Percentiles rank a stretch among this genome's conserved stretches.
phyloP scores from a whole-genome alignment of 2,329 filamentous ascomycete species.

The Madurella fahalii region DNA sequence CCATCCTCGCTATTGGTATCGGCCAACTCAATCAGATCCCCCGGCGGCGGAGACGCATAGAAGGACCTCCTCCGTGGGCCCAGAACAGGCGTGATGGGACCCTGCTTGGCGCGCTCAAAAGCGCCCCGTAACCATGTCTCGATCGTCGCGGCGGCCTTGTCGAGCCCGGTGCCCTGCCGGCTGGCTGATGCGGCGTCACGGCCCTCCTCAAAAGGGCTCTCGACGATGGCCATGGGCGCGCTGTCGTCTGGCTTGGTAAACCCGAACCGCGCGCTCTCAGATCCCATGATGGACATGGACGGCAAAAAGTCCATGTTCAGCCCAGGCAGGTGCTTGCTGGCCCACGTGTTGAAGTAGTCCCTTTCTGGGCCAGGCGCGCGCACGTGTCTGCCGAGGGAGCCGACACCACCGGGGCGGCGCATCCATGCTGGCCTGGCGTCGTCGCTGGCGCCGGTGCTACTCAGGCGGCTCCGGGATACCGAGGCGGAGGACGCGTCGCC shows the following conservation, averaged over 20 bases:
- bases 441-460: constrained; percentile 31
- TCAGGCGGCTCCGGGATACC: constrained; percentile 34
- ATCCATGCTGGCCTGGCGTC: constrained; percentile 57
- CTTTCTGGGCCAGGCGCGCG: constrained; percentile 75
- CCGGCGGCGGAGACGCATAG: constrained; percentile 2
- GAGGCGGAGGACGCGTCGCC: constrained; percentile 25
- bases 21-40: constrained; percentile 30
- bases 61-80: constrained; percentile 27
- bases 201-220: constrained; percentile 48
- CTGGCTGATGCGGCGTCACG: constrained; percentile 39
- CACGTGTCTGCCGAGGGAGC: constrained; percentile 69
- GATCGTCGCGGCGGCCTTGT: constrained; percentile 80
- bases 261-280: constrained; percentile 56
- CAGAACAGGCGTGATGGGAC: constrained; percentile 46
- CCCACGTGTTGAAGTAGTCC: constrained; percentile 79
- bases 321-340: constrained; percentile 76
- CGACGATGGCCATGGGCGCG: constrained; percentile 40
- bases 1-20: constrained; percentile 28
- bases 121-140: constrained; percentile 89
- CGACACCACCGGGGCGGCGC: constrained; percentile 81
- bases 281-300: constrained; percentile 61
- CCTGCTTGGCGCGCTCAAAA: constrained; percentile 48
- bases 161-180: constrained; percentile 56
- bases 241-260: constrained; percentile 40
- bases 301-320: constrained; percentile 67